These are phyloP conservation scores for Spirogloea muscicola DNA, from an alignment of 139 green algal species.

Conservation along the genomic window DNA sequence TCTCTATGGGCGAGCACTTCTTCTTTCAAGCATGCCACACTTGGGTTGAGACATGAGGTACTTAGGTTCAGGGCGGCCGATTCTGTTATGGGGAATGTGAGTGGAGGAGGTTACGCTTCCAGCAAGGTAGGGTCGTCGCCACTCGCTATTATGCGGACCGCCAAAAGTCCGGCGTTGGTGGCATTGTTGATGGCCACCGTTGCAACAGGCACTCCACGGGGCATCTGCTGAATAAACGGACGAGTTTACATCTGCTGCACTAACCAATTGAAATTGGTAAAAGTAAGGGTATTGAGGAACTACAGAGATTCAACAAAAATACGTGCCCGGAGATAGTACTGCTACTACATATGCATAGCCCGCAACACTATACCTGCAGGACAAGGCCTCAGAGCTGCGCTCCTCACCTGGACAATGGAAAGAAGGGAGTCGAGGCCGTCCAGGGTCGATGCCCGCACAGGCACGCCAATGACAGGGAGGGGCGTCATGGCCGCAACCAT, in stretches of 20 bases:
- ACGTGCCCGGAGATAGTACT: too few relatives aligned
- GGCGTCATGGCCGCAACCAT: slow-evolving; percentile 96
- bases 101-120: too few relatives aligned
- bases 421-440: slow-evolving; percentile 92
- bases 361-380: too few relatives aligned
- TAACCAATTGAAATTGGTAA: background rate
- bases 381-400: too few relatives aligned
- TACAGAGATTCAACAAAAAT: background rate
- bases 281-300: background rate
- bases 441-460: slow-evolving; percentile 76
- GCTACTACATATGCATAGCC: too few relatives aligned
- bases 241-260: background rate
- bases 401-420: slow-evolving; percentile 73
- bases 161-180: slow-evolving; percentile 91
- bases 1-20: too few relatives aligned
- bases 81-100: too few relatives aligned
- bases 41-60: too few relatives aligned
- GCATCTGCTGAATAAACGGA: slow-evolving; percentile 68
- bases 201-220: slow-evolving; percentile 88
- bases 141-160: slow-evolving; percentile 80
- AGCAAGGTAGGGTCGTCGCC: slow-evolving; percentile 6
- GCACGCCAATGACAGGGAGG: slow-evolving; percentile 93
- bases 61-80: too few relatives aligned
- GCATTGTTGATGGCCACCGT: slow-evolving; percentile 96
- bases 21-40: too few relatives aligned